Evolutionary conservation across 2,329 filamentous ascomycete genomes (phyloP), one percentile per base, ranked within the genome.

Genomic region (Macrophomina tecta): DNA sequence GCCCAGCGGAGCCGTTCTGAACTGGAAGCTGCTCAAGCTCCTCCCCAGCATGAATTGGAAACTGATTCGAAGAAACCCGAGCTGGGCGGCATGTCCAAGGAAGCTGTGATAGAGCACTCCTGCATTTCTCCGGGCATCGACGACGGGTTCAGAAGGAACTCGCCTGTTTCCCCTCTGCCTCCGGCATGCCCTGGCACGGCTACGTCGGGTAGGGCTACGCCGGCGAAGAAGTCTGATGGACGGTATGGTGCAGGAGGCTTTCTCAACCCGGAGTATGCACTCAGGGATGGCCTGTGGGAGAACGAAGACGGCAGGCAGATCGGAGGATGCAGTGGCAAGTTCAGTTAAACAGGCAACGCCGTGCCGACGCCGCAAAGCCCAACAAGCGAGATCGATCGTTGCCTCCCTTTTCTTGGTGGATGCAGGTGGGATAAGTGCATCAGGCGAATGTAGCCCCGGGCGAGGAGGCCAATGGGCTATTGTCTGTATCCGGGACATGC

Each of bases 241-340:
- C 28, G 56, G 12, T 61, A 61, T 36, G 56, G 56, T 6, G 14
- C 28, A 7, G 40, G 56, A 23, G 56, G 56, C 18, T 61, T 46
- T n/a, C 40, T 61, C 6, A 61, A 61, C 28, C 56, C 56, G 28
- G 56, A 61, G 40, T 61, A 61, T 40, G 56, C 56, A 8, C 40
- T 61, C 9, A 38, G 56, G 23, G 56, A 61, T 36, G 56, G 56
- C 3, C 14, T 61, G 40, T 48, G n/a, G 28, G 8, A n/a, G 7
- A 28, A 23, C 2, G 40, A 46, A n/a, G 56, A 61, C 28, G 40
- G 28, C 40, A 61, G 56, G 56, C 40, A 0, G 23, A 1, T 23
- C 23, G 23, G 23, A 23, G 23, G 23, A 23, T 23, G 23, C 23
- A 23, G 42, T 46, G 56, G 36, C 36, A 38, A 38, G 36, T 23